Percentiles rank a stretch among this genome's conserved stretches.
Conservation (phyloP, 2,329 filamentous ascomycete species). For the Hymenoscyphus repandus region DNA sequence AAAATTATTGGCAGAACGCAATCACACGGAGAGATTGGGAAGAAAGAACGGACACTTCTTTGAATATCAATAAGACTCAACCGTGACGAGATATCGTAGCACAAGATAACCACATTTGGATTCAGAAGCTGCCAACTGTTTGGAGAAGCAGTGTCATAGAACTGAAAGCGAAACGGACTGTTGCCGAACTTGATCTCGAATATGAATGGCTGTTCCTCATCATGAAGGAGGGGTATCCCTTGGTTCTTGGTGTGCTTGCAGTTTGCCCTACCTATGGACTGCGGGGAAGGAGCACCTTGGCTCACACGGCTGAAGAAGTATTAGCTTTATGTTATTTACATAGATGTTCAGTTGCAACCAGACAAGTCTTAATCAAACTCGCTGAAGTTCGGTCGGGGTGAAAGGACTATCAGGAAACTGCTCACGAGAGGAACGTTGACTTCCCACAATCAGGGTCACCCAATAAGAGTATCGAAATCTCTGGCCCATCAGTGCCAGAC, state of each 20-base stretch:
- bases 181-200: conserved; percentile 48
- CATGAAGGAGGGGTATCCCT: conserved; percentile 30
- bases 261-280: background rate
- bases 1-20: background rate
- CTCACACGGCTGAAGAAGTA: conserved; percentile 44
- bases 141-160: conserved; percentile 54
- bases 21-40: background rate
- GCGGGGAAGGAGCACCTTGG: conserved; percentile 27
- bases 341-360: background rate
- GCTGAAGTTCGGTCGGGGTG: background rate
- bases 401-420: background rate
- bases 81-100: conserved; percentile 57
- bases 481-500: conserved; percentile 28
- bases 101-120: conserved; percentile 54
- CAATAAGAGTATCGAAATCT: conserved; percentile 51
- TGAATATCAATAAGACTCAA: conserved; percentile 54
- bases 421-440: conserved; percentile 57
- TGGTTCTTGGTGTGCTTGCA: background rate
- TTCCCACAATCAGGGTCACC: conserved; percentile 57
- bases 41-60: conserved; percentile 41
- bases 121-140: conserved; percentile 53
- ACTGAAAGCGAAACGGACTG: conserved; percentile 48
- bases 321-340: background rate
- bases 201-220: conserved; percentile 55
- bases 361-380: background rate